phyloP scores from a whole-genome alignment of 2,329 filamentous ascomycete species.

The Tolypocladium tundrense region DNA sequence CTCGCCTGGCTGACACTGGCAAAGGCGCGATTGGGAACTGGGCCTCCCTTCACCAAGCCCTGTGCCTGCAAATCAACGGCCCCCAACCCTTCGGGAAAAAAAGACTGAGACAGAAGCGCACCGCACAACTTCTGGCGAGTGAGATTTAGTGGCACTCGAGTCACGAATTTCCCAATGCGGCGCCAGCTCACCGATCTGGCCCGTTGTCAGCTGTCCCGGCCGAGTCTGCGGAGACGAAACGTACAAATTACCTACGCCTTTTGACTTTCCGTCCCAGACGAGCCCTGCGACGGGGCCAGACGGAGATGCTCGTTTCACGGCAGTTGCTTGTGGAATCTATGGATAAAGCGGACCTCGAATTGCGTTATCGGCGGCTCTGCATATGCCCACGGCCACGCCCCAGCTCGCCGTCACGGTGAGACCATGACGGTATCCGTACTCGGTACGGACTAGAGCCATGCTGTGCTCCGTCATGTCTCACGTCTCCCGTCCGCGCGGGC shows the following conservation, averaged over 20 bases:
- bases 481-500: not conserved
- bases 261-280: not conserved
- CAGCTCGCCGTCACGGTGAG: not conserved
- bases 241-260: not conserved
- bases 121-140: not conserved
- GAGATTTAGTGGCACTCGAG: not conserved
- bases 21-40: not conserved
- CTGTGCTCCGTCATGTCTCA: not conserved
- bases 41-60: not conserved
- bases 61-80: not conserved
- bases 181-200: not conserved
- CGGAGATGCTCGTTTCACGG: not conserved
- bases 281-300: not conserved
- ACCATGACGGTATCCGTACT: too few relatives aligned
- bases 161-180: not conserved
- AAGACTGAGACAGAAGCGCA: not conserved
- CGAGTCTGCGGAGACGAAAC: not conserved
- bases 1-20: not conserved
- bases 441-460: not conserved
- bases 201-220: not conserved
- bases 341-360: not conserved
- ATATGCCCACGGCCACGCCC: not conserved
- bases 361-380: not conserved
- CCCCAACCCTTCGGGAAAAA: not conserved
- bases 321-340: not conserved